Conservation (phyloP, 2,329 filamentous ascomycete genomes). For the Xylariaceae sp. region DNA sequence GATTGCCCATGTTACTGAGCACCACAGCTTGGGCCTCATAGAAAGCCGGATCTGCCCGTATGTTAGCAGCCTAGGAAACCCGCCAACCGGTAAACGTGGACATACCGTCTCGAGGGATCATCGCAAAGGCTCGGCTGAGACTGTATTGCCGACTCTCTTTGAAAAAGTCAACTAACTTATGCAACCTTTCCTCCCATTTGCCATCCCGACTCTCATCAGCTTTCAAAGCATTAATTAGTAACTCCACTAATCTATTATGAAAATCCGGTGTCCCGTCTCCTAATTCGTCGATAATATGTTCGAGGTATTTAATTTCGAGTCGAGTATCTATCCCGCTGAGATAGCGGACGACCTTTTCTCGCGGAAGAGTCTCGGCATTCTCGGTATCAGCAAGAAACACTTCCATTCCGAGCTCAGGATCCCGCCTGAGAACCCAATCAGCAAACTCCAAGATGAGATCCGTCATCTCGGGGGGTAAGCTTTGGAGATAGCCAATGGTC, state of each 20-base stretch:
- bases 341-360: slow-evolving; percentile 70
- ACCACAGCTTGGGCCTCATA: slow-evolving; percentile 88
- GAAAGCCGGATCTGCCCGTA: slow-evolving; percentile 66
- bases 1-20: slow-evolving; percentile 89
- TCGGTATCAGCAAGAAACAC: slow-evolving; percentile 90
- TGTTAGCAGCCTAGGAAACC: slow-evolving; percentile 13
- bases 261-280: slow-evolving; percentile 80
- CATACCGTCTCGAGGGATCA: slow-evolving; percentile 73
- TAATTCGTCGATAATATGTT: slow-evolving; percentile 85
- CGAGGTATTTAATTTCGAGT: slow-evolving; percentile 77
- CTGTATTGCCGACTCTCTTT: slow-evolving; percentile 76
- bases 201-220: slow-evolving; percentile 40
- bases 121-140: slow-evolving; percentile 67
- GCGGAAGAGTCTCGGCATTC: slow-evolving; percentile 85
- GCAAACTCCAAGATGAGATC: slow-evolving; percentile 89
- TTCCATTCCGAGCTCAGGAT: slow-evolving; percentile 78
- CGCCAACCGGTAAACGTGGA: neutral
- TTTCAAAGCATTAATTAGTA: slow-evolving; percentile 50
- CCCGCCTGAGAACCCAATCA: slow-evolving; percentile 74
- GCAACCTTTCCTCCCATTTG: slow-evolving; percentile 56
- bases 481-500: slow-evolving; percentile 87
- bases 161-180: slow-evolving; percentile 69
- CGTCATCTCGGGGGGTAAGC: slow-evolving; percentile 78
- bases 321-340: slow-evolving; percentile 63
- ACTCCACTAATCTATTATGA: slow-evolving; percentile 75